Conservation (phyloP, 2,329 filamentous ascomycete species). For the Fusarium domesticum region DNA sequence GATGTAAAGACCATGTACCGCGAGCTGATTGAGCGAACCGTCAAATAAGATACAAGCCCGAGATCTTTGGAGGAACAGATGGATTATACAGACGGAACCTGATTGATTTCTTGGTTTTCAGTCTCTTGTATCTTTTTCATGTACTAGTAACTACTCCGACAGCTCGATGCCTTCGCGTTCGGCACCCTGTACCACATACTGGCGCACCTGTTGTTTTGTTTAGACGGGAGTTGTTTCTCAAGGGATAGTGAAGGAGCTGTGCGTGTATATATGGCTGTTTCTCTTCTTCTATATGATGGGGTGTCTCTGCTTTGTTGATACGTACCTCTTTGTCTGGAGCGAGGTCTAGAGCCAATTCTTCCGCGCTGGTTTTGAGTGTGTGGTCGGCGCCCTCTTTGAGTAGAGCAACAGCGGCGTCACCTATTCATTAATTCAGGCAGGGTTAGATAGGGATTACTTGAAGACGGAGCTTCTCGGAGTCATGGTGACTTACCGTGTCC, state of each 20-base stretch:
- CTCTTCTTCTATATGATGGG: background rate
- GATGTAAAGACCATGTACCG: conserved; percentile 97
- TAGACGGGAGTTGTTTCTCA: conserved; percentile 18
- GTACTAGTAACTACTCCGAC: conserved; percentile 29
- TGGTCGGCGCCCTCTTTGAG: conserved; percentile 82
- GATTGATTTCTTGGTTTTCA: conserved; percentile 7
- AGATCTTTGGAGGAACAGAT: no score
- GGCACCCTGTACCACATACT: conserved; percentile 73
- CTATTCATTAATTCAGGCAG: no score
- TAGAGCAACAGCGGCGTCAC: conserved; percentile 78
- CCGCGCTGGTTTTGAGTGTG: conserved; percentile 72
- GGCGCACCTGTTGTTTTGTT: conserved; percentile 55
- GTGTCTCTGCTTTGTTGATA: conserved; percentile 17
- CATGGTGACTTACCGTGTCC: conserved; percentile 60
- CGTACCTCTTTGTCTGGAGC: conserved; percentile 81
- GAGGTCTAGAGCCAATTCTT: conserved; percentile 70
- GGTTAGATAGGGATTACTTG: no score
- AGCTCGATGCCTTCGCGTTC: conserved; percentile 80
- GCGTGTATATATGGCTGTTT: background rate
- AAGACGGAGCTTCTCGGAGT: no score
- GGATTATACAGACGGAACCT: no score
- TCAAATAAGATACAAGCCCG: conserved; percentile 55
- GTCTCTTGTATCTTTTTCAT: conserved; percentile 14
- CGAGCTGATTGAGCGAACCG: conserved; percentile 82
- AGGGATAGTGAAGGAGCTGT: conserved; percentile 4